These are phyloP conservation scores for Rhododendron molle DNA, from an alignment of 148 eudicot species.

Conservation along the genomic window DNA sequence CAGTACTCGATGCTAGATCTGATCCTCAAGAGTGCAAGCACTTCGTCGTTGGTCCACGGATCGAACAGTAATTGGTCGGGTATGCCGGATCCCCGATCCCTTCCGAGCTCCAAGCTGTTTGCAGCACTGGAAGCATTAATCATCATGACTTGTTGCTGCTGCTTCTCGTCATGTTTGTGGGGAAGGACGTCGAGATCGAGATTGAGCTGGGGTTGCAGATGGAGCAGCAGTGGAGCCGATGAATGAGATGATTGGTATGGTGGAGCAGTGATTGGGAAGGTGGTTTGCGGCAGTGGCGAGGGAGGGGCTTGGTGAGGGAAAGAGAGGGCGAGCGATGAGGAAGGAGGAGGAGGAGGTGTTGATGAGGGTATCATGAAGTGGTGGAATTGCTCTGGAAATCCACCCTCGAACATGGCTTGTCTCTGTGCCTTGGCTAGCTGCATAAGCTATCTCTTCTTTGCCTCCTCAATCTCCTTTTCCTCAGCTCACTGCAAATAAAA, in stretches of 20 bases:
- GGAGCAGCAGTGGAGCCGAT: background rate
- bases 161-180: background rate
- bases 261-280: slow-evolving; percentile 11
- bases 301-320: slow-evolving; percentile 26
- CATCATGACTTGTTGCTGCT: background rate
- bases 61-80: background rate
- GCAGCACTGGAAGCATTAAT: background rate
- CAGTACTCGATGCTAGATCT: slow-evolving; percentile 62
- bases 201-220: background rate
- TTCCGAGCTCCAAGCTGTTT: slow-evolving; percentile 4
- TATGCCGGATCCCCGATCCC: slow-evolving; percentile 16
- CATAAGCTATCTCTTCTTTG: background rate
- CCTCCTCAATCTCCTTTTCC: background rate
- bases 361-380: slow-evolving; percentile 44
- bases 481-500: slow-evolving; percentile 10
- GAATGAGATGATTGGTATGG: slow-evolving; percentile 5
- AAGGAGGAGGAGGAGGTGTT: slow-evolving; percentile 8
- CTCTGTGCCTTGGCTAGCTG: background rate
- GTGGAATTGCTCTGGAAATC: slow-evolving; percentile 67
- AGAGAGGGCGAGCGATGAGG: slow-evolving; percentile 19
- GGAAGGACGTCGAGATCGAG: slow-evolving; percentile 13
- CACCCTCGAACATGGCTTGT: slow-evolving; percentile 71
- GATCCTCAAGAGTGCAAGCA: slow-evolving; percentile 57
- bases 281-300: background rate
- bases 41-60: slow-evolving; percentile 69